Evolutionary conservation across 179 eudicot genomes (phyloP).

Genomic region (Corrigiola litoralis): DNA sequence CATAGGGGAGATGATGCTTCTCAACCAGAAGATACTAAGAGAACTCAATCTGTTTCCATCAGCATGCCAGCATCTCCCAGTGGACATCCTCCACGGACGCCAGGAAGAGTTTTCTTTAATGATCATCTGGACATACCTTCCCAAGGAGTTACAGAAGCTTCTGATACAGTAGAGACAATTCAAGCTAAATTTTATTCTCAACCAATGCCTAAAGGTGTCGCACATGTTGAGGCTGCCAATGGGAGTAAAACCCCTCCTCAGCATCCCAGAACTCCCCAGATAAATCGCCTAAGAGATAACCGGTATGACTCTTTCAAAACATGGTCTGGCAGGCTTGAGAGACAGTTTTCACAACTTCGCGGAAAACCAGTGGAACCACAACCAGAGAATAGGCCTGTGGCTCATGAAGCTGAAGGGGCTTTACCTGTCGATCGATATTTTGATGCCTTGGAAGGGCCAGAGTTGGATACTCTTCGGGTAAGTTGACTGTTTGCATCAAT

Average conservation of each 20-base stretch:
- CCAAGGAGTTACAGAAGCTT: conserved; percentile 14
- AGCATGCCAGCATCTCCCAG: conserved; percentile 77
- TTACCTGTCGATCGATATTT: conserved; percentile 74
- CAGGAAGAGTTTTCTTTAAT: conserved; percentile 37
- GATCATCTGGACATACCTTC: conserved; percentile 24
- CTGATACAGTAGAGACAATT: conserved; percentile 10
- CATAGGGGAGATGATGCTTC: conserved; percentile 4
- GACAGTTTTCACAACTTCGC: conserved; percentile 51
- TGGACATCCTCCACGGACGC: conserved; percentile 27
- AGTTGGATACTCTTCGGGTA: conserved; percentile 78
- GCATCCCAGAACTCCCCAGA: conserved; percentile 29
- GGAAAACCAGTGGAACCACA: conserved; percentile 46
- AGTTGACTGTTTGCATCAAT: conserved; percentile 5
- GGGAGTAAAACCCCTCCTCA: conserved; percentile 13
- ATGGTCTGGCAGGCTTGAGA: conserved; percentile 77
- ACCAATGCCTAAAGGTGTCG: conserved; percentile 43
- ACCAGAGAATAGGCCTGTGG: conserved; percentile 16
- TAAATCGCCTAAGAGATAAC: conserved; percentile 41
- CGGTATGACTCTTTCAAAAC: conserved; percentile 74
- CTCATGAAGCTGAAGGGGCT: conserved; percentile 28
- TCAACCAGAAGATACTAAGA: conserved; percentile 4
- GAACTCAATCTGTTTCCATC: conserved; percentile 42
- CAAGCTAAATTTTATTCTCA: conserved; percentile 53
- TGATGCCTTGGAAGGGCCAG: conserved; percentile 90
- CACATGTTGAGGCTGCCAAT: conserved; percentile 23